Conservation (phyloP, 176 grass and related monocot species). For the Otatea glauca region DNA sequence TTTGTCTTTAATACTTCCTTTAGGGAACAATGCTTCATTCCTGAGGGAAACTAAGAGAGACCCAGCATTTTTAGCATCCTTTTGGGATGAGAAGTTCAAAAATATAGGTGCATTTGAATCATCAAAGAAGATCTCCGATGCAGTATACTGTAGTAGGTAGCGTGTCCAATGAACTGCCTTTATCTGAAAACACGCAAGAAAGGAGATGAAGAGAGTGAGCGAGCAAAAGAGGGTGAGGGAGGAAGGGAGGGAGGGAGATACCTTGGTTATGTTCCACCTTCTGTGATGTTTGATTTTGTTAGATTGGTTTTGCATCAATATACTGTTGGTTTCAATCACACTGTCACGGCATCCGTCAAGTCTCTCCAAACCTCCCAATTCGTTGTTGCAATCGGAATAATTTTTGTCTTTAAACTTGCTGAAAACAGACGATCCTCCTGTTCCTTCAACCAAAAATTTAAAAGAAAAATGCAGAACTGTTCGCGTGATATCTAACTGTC, state of each 20-base stretch:
- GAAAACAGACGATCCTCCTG: slow-evolving; percentile 91
- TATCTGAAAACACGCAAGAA: slow-evolving; percentile 64
- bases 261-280: slow-evolving; percentile 84
- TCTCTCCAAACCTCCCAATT: slow-evolving; percentile 60
- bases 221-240: background rate
- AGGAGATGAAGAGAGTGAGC: background rate
- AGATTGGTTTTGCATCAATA: slow-evolving; percentile 53
- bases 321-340: slow-evolving; percentile 23
- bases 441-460: slow-evolving; percentile 94
- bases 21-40: slow-evolving; percentile 91
- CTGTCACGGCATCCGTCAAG: slow-evolving; percentile 60
- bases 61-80: slow-evolving; percentile 87
- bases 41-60: slow-evolving; percentile 86
- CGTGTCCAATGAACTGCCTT: slow-evolving; percentile 94
- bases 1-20: slow-evolving; percentile 84
- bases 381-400: slow-evolving; percentile 69
- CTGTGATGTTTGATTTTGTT: slow-evolving; percentile 95
- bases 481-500: slow-evolving; percentile 69
- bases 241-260: slow-evolving; percentile 14
- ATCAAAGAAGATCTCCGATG: slow-evolving; percentile 91
- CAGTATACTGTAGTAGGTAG: slow-evolving; percentile 89
- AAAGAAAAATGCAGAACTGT: slow-evolving; percentile 88
- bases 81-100: slow-evolving; percentile 90
- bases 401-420: slow-evolving; percentile 68
- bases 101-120: slow-evolving; percentile 85